phyloP scores from a whole-genome alignment of 371 early-diverging fungal genomes.

The Nematocida homosporus region DNA sequence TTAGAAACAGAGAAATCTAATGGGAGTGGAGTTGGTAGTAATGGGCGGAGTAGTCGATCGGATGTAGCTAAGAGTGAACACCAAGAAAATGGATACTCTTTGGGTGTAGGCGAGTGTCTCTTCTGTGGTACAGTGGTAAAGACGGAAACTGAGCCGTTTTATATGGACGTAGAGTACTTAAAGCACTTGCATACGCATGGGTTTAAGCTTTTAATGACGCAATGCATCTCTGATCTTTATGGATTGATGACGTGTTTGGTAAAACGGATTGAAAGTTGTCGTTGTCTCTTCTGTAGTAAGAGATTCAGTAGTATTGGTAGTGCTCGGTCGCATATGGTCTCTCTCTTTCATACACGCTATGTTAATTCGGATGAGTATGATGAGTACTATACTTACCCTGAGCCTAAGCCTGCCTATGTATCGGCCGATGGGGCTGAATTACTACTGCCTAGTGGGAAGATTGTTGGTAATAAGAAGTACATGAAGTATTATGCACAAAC shows the following conservation, averaged over 20 bases:
- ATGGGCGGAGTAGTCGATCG: background rate
- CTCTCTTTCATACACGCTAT: slow-evolving; percentile 35
- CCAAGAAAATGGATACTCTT: background rate
- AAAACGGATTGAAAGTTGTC: slow-evolving; percentile 35
- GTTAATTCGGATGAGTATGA: slow-evolving; percentile 50
- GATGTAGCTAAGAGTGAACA: background rate
- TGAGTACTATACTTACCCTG: slow-evolving; percentile 45
- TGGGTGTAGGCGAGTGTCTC: slow-evolving; percentile 31
- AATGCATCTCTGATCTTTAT: slow-evolving; percentile 21
- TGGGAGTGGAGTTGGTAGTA: background rate
- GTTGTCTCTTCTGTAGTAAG: slow-evolving; percentile 49
- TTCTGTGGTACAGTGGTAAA: slow-evolving; percentile 17
- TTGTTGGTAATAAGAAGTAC: slow-evolving; percentile 50
- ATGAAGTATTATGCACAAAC: slow-evolving; percentile 47
- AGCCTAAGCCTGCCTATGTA: slow-evolving; percentile 20
- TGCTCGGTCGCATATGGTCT: slow-evolving; percentile 30
- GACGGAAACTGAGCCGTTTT: background rate
- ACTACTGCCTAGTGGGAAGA: slow-evolving; percentile 29
- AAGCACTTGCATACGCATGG: slow-evolving; percentile 50
- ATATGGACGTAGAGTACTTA: background rate
- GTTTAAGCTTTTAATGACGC: slow-evolving; percentile 34
- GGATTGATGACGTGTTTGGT: slow-evolving; percentile 24
- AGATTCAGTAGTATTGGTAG: slow-evolving; percentile 26
- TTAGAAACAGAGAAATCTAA: background rate
- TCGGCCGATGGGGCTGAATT: slow-evolving; percentile 43